Base-by-base conservation (phyloP, 2,329 filamentous ascomycete species). In the Calonectria naviculata region DNA sequence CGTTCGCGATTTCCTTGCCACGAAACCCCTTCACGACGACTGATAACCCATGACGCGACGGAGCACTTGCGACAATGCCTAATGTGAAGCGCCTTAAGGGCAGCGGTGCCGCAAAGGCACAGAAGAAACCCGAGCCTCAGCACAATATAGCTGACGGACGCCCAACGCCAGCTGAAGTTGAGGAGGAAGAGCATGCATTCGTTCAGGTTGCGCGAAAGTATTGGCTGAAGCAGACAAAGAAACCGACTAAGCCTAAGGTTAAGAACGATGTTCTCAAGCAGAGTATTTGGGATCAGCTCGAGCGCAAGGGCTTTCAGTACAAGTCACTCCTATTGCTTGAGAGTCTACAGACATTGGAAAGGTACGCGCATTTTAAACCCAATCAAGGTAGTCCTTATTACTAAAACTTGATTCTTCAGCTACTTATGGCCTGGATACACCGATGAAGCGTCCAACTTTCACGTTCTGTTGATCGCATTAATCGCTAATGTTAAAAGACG, bases 391-490 rank as follows among this genome's bases (percentile, higher is more conserved):
- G 8, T 6, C 19, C n/a, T 36, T n/a, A 52, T 31, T 65, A 67
- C 81, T 83, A 69, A 84, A 73, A 36, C 28, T 6, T 12, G 5
- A 4, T 3, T 44, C 31, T 13, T 17, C 38, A 94, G 94, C 80
- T 98, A 97, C 81, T 89, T 99, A 31, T 99, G 97, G 97, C 97
- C 97, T 54, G 94, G 93, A 63, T 99, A 97, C 81, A 92, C 90
- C 15, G 94, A 97, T 74, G 92, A 97, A 78, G 91, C 95, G 5
- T 97, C 96, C 36, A 97, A 99, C 82, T 93, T 95, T 79, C 96
- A 99, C 82, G 93, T 98, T 65, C 87, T 98, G 38, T 87, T 99
- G 73, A 91, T 98, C 79, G 93, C 93, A 19, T 84, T 98, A 73
- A 92, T 99, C 78, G 90, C 94, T 73, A 97, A 96, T 82, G 92